A percentile compares a stretch with the other conserved stretches of the same genome.
phyloP scores from a whole-genome alignment of 176 grass and related monocot species.

The Musa itinerans region DNA sequence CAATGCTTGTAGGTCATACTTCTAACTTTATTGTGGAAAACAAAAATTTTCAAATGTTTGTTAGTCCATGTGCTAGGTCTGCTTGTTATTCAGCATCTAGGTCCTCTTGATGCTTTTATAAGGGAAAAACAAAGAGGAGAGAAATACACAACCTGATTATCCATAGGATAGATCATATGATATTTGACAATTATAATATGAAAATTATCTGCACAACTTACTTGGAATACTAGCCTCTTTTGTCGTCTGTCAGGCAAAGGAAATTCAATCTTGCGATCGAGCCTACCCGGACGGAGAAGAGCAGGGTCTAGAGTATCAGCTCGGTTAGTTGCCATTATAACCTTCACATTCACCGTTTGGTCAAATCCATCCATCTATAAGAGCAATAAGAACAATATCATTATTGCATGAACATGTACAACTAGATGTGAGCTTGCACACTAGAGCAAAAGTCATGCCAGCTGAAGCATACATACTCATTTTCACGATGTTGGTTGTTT shows the following conservation, averaged over 20 bases:
- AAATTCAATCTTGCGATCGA: conserved; percentile 98
- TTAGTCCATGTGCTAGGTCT: too few species aligned
- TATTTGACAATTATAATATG: background rate
- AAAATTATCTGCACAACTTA: conserved; percentile 22
- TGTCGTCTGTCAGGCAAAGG: conserved; percentile 86
- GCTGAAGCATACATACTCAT: background rate
- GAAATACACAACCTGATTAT: background rate
- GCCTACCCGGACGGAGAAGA: conserved; percentile 79
- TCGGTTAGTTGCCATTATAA: conserved; percentile 99
- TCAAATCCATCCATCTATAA: conserved; percentile 99
- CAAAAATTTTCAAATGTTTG: background rate
- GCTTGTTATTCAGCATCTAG: too few species aligned
- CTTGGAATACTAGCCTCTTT: conserved; percentile 96
- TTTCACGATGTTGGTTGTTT: too few species aligned
- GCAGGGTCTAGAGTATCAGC: conserved; percentile 95
- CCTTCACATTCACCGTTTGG: conserved; percentile 98
- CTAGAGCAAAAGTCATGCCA: background rate
- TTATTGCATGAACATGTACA: background rate
- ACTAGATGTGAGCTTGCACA: background rate
- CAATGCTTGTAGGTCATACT: background rate
- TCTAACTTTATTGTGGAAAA: background rate
- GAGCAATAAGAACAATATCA: conserved; percentile 4
- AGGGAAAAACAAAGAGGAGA: background rate
- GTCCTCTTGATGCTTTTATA: too few species aligned
- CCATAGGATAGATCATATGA: background rate